Base-by-base conservation (phyloP, 1,284 basidiomycete species). In the Sporisorium scitamineum region DNA sequence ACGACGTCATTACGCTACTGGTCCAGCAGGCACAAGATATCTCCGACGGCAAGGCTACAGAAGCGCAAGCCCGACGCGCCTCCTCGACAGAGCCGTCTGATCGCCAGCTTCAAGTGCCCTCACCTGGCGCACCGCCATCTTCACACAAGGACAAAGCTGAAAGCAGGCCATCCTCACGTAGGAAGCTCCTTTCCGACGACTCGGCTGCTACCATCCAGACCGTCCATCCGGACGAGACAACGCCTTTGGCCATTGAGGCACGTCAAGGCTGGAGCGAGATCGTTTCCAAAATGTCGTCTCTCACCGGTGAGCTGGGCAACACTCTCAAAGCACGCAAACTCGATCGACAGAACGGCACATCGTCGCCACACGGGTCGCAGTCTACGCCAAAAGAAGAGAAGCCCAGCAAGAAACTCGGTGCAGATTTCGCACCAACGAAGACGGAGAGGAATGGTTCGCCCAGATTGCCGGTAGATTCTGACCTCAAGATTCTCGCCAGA, bases 231-330 rank as follows among this genome's bases (percentile, higher is more conserved):
- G 63, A 72, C 5, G 64, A 60, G 20, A 32, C 63, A 7, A 20
- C 55, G 20, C 60, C 64, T 20, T 18, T 69, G 32, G 41, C 65
- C 32, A 81, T 81, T 67, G 79, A 81, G 60, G 63, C 70, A 29
- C 64, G 79, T 7, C 64, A 72, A 18, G 78, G 78, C 26, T 81
- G 79, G 79, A 73, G 61, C 63, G 79, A 81, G 57, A 68, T 81
- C 31, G 74, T 71, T 6, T 77, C 70, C 29, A 70, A 70, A 52
- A 70, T 64, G 61, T 70, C 73, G 18, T 68, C 57, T 3, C 51
- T 76, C 27, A 68, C 63, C 2, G 62, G 59, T 32, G 69, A 71
- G 16, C 39, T 66, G 2, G 51, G 59, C 22, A 52, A 39, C 14
- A 51, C 41, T 7, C 34, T 57, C 18, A 75, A 62, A 24, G 56